These are phyloP conservation scores for Ustilago xerochloae DNA, from an alignment of 1,284 basidiomycete genomes.

Conservation along the genomic window DNA sequence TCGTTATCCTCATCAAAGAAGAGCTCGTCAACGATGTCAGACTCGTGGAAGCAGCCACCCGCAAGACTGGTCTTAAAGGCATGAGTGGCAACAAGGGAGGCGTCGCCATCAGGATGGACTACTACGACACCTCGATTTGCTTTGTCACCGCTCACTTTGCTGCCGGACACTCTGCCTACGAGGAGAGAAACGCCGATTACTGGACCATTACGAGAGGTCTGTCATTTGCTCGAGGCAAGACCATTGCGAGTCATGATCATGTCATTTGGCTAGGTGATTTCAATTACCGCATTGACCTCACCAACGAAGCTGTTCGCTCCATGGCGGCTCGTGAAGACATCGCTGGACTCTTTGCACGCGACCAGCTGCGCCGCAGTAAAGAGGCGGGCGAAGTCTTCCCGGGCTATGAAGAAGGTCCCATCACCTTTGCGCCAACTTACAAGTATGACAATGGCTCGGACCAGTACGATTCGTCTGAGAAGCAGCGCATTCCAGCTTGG, in stretches of 20 bases:
- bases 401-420: constrained; percentile 87
- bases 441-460: constrained; percentile 82
- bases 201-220: constrained; percentile 84
- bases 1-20: constrained; percentile 84
- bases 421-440: constrained; percentile 89
- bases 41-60: constrained; percentile 88
- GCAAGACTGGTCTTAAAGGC: constrained; percentile 96
- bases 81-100: constrained; percentile 94
- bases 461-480: constrained; percentile 93
- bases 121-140: constrained; percentile 89
- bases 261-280: constrained; percentile 92
- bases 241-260: constrained; percentile 85
- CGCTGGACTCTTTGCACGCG: constrained; percentile 79
- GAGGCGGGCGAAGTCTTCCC: constrained; percentile 74
- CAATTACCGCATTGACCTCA: constrained; percentile 91
- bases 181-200: constrained; percentile 93
- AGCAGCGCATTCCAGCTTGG: constrained; percentile 96
- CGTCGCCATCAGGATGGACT: constrained; percentile 89
- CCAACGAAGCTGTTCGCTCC: constrained; percentile 80
- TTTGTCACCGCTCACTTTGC: constrained; percentile 96
- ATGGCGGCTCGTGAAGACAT: constrained; percentile 73
- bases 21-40: constrained; percentile 82
- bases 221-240: constrained; percentile 88
- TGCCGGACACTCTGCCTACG: constrained; percentile 87
- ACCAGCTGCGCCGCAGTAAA: constrained; percentile 69